Evolutionary conservation across 2,329 filamentous ascomycete species (phyloP), one percentile per base, ranked within the genome.

Genomic region (Cercospora sp.): DNA sequence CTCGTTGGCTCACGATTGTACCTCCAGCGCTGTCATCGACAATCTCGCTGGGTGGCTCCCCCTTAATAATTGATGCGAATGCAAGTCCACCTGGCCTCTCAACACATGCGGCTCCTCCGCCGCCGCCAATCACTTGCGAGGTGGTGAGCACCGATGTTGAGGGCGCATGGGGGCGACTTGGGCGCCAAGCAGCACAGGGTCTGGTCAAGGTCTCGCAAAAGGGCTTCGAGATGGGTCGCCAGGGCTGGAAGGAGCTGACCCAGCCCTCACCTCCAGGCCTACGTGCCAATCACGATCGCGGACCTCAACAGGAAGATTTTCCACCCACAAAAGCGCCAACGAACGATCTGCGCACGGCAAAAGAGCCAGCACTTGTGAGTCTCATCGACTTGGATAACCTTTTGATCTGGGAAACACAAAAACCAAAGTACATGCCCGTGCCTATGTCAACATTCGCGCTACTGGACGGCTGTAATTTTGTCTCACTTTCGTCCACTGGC

Each of bases 231-330:
- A 91, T 93, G 76, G 88, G 91, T 23, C 84, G 89, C 75, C 89
- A 92, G 76, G 89, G 90, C 9, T 92, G 91, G 86, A 93, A 92
- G 75, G 90, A 86, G 74, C 94, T 95, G 80, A 93, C 91, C 87
- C 92, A 91, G 53, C 75, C 76, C 33, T 73, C 77, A 3, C 75
- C 74, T 84, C 86, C 76, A 77, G 64, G 69, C 5, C 60, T 51
- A 16, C 66, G 63, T 30, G 53, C 66, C 26, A 60, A 31, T 26
- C 69, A 73, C 40, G 67, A 73, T 33, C 71, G 70, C 5, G 68
- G 55, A 8, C 28, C 60, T 12, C 72, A 64, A 53, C 63, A 66
- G 23, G 72, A 74, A 23, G 68, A 71, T 5, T 94, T 94, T 71
- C 91, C 91, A 31, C 91, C 91, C 0, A 94, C 91, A 0, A 91